A percentile compares a stretch with the other conserved stretches of the same genome.
Conservation (phyloP, 805 yeast genomes). For the Candida chauliodis region DNA sequence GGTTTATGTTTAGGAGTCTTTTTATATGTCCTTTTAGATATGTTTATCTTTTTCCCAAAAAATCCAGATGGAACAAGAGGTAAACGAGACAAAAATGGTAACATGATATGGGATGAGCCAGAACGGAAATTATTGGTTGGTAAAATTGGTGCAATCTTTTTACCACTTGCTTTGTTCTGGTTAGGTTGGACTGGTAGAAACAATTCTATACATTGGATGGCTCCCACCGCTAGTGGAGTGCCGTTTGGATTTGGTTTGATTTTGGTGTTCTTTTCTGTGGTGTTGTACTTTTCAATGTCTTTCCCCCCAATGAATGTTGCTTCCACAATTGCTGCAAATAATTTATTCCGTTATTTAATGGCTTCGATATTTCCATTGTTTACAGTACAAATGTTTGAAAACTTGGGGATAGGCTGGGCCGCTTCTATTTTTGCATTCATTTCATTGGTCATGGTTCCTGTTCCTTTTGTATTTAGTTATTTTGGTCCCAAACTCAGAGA, state of each 20-base stretch:
- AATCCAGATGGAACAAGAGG: constrained; percentile 61
- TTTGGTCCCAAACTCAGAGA: constrained; percentile 59
- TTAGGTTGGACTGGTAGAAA: constrained; percentile 70
- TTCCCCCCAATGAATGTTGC: constrained; percentile 78
- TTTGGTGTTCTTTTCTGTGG: constrained; percentile 64
- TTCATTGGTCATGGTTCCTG: constrained; percentile 67
- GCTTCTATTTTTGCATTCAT: constrained; percentile 62
- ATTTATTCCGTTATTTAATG: constrained; percentile 66
- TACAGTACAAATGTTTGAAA: constrained; percentile 77
- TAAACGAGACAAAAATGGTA: constrained; percentile 54
- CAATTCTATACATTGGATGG: constrained; percentile 66
- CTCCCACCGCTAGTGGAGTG: constrained; percentile 71
- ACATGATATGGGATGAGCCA: constrained; percentile 52
- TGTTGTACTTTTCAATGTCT: constrained; percentile 65
- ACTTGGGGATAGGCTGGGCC: constrained; percentile 77
- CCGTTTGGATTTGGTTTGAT: constrained; percentile 76
- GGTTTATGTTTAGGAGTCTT: constrained; percentile 59
- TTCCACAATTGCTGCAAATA: constrained; percentile 87
- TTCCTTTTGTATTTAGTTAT: constrained; percentile 64
- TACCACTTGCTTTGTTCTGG: constrained; percentile 76
- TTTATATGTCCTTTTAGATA: constrained; percentile 50
- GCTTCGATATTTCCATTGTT: constrained; percentile 84
- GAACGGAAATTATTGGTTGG: constrained; percentile 59
- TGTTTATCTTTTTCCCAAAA: constrained; percentile 47
- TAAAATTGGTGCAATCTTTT: constrained; percentile 61